Evolutionary conservation across 2,329 filamentous ascomycete species (phyloP).

Genomic region (Sphaerostilbella broomeana): DNA sequence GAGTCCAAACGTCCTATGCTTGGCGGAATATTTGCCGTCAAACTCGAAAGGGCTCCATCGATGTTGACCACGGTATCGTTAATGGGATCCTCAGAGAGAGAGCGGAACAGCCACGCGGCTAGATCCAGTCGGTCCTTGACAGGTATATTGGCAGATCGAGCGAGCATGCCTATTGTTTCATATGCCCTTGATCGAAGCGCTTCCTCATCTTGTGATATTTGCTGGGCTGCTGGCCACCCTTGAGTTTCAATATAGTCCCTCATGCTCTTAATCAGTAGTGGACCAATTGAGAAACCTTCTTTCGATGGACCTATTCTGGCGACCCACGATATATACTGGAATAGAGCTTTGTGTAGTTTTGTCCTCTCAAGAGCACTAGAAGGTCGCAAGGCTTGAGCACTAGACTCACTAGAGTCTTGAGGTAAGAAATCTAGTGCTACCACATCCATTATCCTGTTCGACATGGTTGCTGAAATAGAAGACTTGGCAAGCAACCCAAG

Average conservation of each 20-base stretch:
- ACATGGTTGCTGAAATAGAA: slow-evolving; percentile 61
- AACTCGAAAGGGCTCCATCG: slow-evolving; percentile 76
- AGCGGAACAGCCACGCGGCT: slow-evolving; percentile 72
- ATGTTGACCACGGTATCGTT: slow-evolving; percentile 77
- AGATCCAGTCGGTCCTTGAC: slow-evolving; percentile 47
- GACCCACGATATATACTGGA: slow-evolving; percentile 82
- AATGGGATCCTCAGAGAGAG: slow-evolving; percentile 71
- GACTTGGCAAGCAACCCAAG: slow-evolving; percentile 73
- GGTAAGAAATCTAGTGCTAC: slow-evolving; percentile 59
- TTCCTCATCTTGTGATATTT: slow-evolving; percentile 52
- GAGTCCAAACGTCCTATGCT: slow-evolving; percentile 24
- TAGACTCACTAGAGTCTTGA: slow-evolving; percentile 4
- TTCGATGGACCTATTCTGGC: slow-evolving; percentile 61
- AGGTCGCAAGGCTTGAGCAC: slow-evolving; percentile 21
- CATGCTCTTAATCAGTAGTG: slow-evolving; percentile 61
- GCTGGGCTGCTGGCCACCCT: slow-evolving; percentile 70
- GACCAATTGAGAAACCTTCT: slow-evolving; percentile 59
- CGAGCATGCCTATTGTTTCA: slow-evolving; percentile 80
- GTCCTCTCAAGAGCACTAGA: slow-evolving; percentile 63
- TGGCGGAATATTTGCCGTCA: slow-evolving; percentile 44
- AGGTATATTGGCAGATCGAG: slow-evolving; percentile 55
- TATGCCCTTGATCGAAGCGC: slow-evolving; percentile 74
- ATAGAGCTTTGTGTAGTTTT: slow-evolving; percentile 75
- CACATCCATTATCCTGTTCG: slow-evolving; percentile 59
- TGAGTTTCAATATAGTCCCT: slow-evolving; percentile 69